Conservation (phyloP, 352 stramenopile genomes). For the Globisporangium cylindrosporum region DNA sequence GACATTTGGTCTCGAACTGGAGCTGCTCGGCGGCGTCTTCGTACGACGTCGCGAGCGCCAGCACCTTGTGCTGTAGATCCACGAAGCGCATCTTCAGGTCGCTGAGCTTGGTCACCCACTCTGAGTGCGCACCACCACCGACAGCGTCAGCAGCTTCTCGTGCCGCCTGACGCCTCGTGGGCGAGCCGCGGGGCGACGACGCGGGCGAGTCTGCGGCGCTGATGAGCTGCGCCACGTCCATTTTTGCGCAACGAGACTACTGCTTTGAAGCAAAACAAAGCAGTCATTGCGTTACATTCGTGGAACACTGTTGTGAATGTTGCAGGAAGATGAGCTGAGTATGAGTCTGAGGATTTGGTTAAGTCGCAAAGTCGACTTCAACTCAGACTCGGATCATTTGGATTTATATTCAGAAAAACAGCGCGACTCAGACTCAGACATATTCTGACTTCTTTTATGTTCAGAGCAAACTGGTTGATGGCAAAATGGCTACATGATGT, state of each 20-base stretch:
- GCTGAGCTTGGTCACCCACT: conserved; percentile 5
- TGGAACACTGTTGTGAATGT: background rate
- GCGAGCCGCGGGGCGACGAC: background rate
- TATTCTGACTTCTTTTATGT: too few relatives aligned
- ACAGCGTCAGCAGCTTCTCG: background rate
- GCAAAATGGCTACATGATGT: too few relatives aligned
- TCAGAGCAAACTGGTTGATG: too few relatives aligned
- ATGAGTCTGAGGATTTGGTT: too few relatives aligned
- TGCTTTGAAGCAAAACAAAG: conserved; percentile 3
- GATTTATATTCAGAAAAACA: too few relatives aligned
- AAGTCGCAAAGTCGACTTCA: too few relatives aligned
- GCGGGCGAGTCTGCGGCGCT: conserved; percentile 2
- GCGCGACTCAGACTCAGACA: too few relatives aligned
- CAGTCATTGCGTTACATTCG: background rate
- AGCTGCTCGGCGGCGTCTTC: conserved; percentile 35
- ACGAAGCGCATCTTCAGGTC: conserved; percentile 32
- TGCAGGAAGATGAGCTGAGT: background rate
- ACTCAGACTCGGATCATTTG: too few relatives aligned
- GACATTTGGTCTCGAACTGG: conserved; percentile 33
- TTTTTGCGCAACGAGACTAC: conserved; percentile 1
- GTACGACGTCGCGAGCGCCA: conserved; percentile 31
- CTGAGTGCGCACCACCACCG: background rate
- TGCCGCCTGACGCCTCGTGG: background rate
- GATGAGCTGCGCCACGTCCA: conserved; percentile 18
- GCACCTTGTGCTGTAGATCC: conserved; percentile 34